Conservation (phyloP, 148 eudicot genomes). For the Amaranthus palmeri region DNA sequence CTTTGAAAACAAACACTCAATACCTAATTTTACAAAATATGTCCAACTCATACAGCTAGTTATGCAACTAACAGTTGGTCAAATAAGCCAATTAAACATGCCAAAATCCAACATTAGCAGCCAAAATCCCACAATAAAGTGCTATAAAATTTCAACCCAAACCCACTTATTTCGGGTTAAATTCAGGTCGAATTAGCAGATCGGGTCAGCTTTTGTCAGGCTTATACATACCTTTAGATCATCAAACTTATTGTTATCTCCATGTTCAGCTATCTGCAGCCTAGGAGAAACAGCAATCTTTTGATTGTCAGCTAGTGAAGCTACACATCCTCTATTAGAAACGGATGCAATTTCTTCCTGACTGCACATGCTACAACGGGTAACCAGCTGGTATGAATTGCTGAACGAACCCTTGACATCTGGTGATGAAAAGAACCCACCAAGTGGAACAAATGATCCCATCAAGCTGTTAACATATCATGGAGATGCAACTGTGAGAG, state of each 20-base stretch:
- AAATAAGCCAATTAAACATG: no score
- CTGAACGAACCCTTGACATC: constrained; percentile 41
- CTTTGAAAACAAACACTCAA: no score
- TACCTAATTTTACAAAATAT: no score
- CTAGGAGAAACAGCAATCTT: constrained; percentile 46
- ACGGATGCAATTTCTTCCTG: constrained; percentile 43
- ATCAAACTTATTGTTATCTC: constrained; percentile 27
- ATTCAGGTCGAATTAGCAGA: no score
- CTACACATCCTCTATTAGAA: constrained; percentile 31
- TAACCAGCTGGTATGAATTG: constrained; percentile 31
- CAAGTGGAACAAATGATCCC: constrained; percentile 93
- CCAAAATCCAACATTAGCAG: no score
- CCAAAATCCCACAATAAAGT: no score
- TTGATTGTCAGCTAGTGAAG: constrained; percentile 42
- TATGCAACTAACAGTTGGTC: no score
- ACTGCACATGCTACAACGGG: constrained; percentile 37
- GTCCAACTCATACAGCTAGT: no score
- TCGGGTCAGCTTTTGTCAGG: background rate
- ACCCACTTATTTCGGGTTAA: no score
- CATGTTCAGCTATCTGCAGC: constrained; percentile 40
- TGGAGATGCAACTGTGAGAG: constrained; percentile 20
- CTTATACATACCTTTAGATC: constrained; percentile 44
- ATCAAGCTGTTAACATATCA: constrained; percentile 55
- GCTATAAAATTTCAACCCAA: background rate
- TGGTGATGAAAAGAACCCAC: constrained; percentile 71